phyloP scores from a whole-genome alignment of 768 basidiomycete genomes.

The Tulasnella sp. region DNA sequence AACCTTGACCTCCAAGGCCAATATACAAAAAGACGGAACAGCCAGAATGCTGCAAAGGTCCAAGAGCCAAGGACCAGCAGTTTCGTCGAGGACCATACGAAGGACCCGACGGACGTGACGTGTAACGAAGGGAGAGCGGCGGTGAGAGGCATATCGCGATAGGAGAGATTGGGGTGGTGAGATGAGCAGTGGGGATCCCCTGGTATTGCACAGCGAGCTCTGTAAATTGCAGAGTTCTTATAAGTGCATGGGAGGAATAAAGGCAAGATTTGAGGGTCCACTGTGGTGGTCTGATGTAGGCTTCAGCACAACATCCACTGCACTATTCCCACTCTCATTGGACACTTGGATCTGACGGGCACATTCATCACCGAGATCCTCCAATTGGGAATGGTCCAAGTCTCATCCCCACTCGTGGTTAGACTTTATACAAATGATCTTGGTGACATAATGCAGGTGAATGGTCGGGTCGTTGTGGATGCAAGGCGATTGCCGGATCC shows the following conservation, averaged over 20 bases:
- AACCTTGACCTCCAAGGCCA: conserved; percentile 17
- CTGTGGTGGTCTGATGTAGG: neutral
- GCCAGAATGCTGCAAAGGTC: conserved; percentile 5
- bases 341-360: neutral
- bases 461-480: neutral
- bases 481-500: neutral
- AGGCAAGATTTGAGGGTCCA: neutral
- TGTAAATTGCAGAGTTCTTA: neutral
- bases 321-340: neutral
- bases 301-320: conserved; percentile 5
- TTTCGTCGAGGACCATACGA: neutral
- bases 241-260: neutral
- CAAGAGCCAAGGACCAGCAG: neutral
- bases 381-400: neutral
- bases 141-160: conserved; percentile 11
- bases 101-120: neutral
- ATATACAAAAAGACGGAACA: conserved; percentile 16
- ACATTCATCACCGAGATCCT: neutral
- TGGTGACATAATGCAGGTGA: neutral
- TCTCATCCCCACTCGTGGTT: neutral
- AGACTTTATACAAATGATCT: neutral
- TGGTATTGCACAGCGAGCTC: conserved; percentile 4
- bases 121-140: neutral
- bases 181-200: neutral
- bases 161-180: neutral